Conservation (phyloP, 345 rosid species). For the Noccaea bulbosa region DNA sequence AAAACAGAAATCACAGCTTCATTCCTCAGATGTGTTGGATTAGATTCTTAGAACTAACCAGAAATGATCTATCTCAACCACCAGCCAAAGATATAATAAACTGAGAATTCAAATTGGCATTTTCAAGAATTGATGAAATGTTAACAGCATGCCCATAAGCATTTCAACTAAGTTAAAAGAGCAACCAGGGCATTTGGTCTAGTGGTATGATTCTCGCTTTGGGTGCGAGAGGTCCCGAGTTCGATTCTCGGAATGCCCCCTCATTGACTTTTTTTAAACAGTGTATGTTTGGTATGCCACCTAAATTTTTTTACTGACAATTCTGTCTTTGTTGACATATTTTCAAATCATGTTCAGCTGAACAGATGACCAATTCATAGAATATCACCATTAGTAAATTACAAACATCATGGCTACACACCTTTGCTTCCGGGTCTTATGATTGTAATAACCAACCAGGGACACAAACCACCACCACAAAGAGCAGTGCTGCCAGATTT, state of each 20-base stretch:
- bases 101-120: not conserved
- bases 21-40: not conserved
- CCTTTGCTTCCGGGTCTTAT: not conserved
- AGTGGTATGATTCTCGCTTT: constrained; percentile 35
- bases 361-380: constrained; percentile 2
- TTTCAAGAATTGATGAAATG: not conserved
- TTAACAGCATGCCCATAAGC: not conserved
- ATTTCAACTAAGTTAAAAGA: not conserved
- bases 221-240: constrained; percentile 54
- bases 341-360: constrained; percentile 5
- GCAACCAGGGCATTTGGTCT: constrained; percentile 2
- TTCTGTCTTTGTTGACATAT: not conserved
- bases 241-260: constrained; percentile 69
- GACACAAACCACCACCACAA: not conserved
- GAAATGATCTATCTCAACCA: constrained; percentile 4
- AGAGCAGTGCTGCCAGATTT: not conserved
- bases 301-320: too few species aligned
- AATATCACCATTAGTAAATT: constrained; percentile 5
- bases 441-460: not conserved
- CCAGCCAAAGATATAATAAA: not conserved
- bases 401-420: constrained; percentile 6
- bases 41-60: constrained; percentile 10
- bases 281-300: not conserved
- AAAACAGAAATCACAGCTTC: not conserved
- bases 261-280: not conserved